Conservation (phyloP, 148 eudicot genomes). For the Rhododendron griersonianum region DNA sequence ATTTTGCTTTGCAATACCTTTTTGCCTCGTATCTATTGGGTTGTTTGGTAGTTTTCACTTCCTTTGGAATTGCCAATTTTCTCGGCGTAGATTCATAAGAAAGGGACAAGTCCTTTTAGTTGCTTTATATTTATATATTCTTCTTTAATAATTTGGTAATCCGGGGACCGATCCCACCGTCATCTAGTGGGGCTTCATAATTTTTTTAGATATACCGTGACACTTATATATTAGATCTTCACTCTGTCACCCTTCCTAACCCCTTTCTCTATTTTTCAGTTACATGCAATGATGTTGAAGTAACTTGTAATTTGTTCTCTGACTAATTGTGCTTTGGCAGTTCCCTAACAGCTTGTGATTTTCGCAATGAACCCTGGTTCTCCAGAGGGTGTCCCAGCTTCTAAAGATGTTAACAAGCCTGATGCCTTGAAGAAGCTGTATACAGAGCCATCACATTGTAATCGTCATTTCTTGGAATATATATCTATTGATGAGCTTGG, state of each 20-base stretch:
- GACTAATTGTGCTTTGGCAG: conserved; percentile 3
- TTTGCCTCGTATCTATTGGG: neutral
- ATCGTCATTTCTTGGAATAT: conserved; percentile 12
- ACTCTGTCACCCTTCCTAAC: neutral
- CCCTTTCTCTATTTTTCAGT: neutral
- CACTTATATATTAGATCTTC: neutral
- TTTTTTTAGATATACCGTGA: neutral
- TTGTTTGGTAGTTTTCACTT: neutral
- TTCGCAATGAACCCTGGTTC: conserved; percentile 38
- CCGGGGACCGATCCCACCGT: neutral
- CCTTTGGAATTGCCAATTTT: neutral
- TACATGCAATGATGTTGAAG: neutral
- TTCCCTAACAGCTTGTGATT: conserved; percentile 10
- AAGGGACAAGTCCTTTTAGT: neutral
- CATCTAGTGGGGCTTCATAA: neutral
- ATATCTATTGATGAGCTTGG: conserved; percentile 36
- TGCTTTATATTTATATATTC: neutral
- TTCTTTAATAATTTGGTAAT: neutral
- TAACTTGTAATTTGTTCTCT: neutral
- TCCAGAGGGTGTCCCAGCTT: conserved; percentile 14
- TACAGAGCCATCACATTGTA: conserved; percentile 13
- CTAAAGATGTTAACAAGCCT: conserved; percentile 16
- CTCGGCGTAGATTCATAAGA: neutral
- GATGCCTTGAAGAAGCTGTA: conserved; percentile 15
- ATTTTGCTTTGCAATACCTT: neutral